These are phyloP conservation scores for Metschnikowia orientalis DNA, from an alignment of 805 yeast genomes.

Conservation along the genomic window DNA sequence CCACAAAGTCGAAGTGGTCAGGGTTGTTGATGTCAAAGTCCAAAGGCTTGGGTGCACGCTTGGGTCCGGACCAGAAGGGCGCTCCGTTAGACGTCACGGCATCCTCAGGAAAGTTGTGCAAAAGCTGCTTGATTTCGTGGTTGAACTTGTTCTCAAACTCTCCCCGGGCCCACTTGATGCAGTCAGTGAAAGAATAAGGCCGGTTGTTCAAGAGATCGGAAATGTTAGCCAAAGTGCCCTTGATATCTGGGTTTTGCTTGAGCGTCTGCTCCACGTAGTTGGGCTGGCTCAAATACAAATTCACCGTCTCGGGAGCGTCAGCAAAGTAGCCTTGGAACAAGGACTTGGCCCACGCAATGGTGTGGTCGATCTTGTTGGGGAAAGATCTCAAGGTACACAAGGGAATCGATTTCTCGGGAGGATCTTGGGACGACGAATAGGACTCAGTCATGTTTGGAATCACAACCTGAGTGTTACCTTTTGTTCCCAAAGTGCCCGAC, in stretches of 20 bases:
- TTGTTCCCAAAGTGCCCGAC: conserved; percentile 96
- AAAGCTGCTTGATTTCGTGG: conserved; percentile 82
- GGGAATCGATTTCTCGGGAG: conserved; percentile 97
- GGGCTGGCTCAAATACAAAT: conserved; percentile 84
- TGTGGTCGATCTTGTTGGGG: conserved; percentile 97
- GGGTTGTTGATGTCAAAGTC: conserved; percentile 67
- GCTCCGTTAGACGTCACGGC: conserved; percentile 86
- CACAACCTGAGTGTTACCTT: conserved; percentile 96
- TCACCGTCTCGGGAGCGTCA: conserved; percentile 91
- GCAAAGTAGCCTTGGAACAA: conserved; percentile 87
- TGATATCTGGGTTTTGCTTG: conserved; percentile 89
- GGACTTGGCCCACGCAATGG: conserved; percentile 98
- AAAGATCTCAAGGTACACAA: conserved; percentile 94
- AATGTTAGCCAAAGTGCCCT: conserved; percentile 79
- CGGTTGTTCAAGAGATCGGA: conserved; percentile 69
- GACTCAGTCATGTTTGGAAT: conserved; percentile 93
- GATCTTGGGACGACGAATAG: conserved; percentile 94
- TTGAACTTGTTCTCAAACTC: conserved; percentile 83
- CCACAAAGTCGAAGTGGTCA: conserved; percentile 78
- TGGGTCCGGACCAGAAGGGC: conserved; percentile 97
- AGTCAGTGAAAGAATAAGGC: conserved; percentile 88
- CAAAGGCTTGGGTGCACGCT: conserved; percentile 90
- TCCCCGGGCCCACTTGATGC: conserved; percentile 90
- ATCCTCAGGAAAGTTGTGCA: conserved; percentile 93
- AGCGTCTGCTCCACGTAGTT: conserved; percentile 86